Evolutionary conservation across 1,139 yeast species (phyloP), one percentile per base, ranked within the genome.

Genomic region (Yamadazyma diospyri): DNA sequence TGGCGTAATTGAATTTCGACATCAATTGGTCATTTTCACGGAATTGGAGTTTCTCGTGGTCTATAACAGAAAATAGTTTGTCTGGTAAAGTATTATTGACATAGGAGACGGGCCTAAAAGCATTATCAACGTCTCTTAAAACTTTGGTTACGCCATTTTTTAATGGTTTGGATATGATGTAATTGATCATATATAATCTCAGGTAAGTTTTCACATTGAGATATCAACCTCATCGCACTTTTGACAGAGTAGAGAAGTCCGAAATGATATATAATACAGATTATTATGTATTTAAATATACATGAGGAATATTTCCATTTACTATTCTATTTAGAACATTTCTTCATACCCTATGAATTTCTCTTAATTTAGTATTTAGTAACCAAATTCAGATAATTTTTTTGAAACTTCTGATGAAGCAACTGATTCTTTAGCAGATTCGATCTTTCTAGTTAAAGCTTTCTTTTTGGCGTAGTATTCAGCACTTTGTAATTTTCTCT

Each of bases 391-490:
- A 62, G 88, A 84, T 60, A 83, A 80, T 71, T 81, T 73, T 71
- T 79, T 66, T 53, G 85, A 74, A 59, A 75, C 83, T 51, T 79
- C 86, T 55, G 89, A 72, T 56, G 75, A 81, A 59, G 82, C 84
- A 62, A 78, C 78, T 50, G 88, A 66, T 64, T 86, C 81, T 67
- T 76, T 74, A 63, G 95, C 97, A 64, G 88, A 80, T 53, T 76
- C 75, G 54, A 82, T 72, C 84, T 88, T 92, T 83, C 86, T 85
- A 70, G 83, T 75, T 66, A 87, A 84, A 70, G 97, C 95, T 71
- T 76, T 78, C 95, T 89, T 94, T 85, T 87, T 88, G 61, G 95
- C 94, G 80, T 88, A 87, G 83, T 87, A 94, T 73, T 94, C 98
- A 67, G 96, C 95, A 61, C 96, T 81, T 81, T 84, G 88, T 71